Base-by-base conservation (phyloP, 2,329 filamentous ascomycete genomes). In the Aspergillus cejpii region DNA sequence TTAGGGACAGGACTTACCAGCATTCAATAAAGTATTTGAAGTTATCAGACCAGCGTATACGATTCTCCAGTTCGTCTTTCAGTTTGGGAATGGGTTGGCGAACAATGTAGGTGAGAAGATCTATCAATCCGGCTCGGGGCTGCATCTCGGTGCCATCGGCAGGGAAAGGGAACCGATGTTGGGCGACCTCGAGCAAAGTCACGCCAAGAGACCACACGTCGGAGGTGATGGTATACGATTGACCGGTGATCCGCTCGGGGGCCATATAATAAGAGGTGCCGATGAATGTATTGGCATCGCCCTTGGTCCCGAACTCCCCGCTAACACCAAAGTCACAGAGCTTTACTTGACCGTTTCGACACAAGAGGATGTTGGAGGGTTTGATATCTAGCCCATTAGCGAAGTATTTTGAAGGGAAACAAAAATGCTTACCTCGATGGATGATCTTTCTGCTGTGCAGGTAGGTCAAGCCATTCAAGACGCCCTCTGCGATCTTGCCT, bases 21-120 rank as follows among this genome's bases (percentile, higher is more conserved):
- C 90, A 96, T 71, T 96, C 90, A 59, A 98, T 96, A 60, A 98
- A 98, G 66, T 96, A 96, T 68, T 98, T 98, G 71, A 98, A 97
- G 62, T 87, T 94, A 57, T 94, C 87, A 57, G 87, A 94, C 92
- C 92, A 98, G 63, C 84, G 84, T 55, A 98, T 94, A 47, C 84
- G 83, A 55, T 85, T 87, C 24, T 88, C 82, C 0, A 87, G 87
- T 68, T 98, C 92, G 56, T 98, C 92, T 69, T 96, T 97, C 52
- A 98, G 74, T 66, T 89, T 94, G 2, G 92, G 92, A 48, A 97
- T 94, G 3, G 87, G 84, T 66, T 98, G 92, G 55, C 88, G 83
- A 36, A 98, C 92, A 63, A 98, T 98, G 65, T 97, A 98, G 10
- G 92, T 98, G 49, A 98, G 74, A 8, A 98, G 77, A 65, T 98